phyloP scores from a whole-genome alignment of 345 rosid genomes.

The Ricinus communis region DNA sequence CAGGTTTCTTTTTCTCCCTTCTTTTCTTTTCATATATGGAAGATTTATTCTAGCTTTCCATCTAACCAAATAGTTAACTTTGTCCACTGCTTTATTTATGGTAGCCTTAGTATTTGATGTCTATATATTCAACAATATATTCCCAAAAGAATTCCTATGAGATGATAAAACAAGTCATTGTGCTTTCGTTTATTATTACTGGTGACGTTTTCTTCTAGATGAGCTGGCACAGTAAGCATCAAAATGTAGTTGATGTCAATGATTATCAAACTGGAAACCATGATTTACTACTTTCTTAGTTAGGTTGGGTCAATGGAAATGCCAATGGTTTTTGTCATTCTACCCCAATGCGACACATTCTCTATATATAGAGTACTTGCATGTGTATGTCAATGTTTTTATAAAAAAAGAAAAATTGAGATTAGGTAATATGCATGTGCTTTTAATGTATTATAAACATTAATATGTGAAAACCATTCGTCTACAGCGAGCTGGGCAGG shows the following conservation, averaged over 20 bases:
- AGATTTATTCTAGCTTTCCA: not conserved
- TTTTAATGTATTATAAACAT: not conserved
- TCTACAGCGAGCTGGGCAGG: constrained; percentile 39
- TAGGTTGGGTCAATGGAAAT: too few species aligned
- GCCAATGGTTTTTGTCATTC: not conserved
- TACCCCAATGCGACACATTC: not conserved
- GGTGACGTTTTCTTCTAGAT: too few species aligned
- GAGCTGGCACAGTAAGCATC: too few species aligned
- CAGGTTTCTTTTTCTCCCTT: constrained; percentile 38
- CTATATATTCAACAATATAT: not conserved
- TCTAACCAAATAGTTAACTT: not conserved
- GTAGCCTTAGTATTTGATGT: not conserved
- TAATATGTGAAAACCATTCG: not conserved
- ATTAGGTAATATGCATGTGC: not conserved
- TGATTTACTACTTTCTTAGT: too few species aligned
- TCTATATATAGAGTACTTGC: not conserved
- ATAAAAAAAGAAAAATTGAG: not conserved
- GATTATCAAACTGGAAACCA: not conserved
- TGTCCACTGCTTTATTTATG: not conserved
- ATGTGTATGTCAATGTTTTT: not conserved
- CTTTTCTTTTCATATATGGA: not conserved
- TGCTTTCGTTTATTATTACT: too few species aligned
- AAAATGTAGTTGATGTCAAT: not conserved
- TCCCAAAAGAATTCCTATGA: not conserved
- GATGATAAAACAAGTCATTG: not conserved